phyloP scores from a whole-genome alignment of 176 grass and related monocot species.

The Avena atlantica region DNA sequence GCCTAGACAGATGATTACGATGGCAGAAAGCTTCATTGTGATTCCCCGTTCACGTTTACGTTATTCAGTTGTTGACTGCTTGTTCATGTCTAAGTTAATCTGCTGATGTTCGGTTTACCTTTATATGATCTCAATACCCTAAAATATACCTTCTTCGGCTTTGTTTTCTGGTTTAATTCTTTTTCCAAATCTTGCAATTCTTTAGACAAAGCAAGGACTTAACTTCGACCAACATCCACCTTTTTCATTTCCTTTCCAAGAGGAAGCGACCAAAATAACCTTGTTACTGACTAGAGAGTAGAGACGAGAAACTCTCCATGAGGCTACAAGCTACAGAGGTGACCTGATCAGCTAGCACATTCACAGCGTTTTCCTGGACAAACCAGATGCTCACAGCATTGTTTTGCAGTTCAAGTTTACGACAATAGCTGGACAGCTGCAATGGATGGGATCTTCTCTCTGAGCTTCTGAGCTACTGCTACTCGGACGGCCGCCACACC shows the following conservation, averaged over 20 bases:
- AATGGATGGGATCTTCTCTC: constrained; percentile 81
- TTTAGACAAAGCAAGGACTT: background rate
- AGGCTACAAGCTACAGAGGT: constrained; percentile 14
- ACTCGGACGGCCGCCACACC: constrained; percentile 75
- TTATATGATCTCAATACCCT: background rate
- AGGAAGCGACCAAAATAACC: background rate
- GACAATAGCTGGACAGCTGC: constrained; percentile 65
- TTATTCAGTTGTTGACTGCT: constrained; percentile 2
- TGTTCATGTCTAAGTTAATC: background rate
- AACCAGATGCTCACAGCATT: background rate
- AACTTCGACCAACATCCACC: background rate
- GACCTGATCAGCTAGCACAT: constrained; percentile 21
- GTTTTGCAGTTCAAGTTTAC: constrained; percentile 27
- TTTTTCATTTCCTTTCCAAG: constrained; percentile 20
- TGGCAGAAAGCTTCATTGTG: background rate
- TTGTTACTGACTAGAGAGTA: constrained; percentile 26
- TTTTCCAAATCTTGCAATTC: background rate
- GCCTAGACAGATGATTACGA: background rate
- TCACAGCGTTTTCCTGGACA: constrained; percentile 17
- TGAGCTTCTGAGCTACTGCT: constrained; percentile 73
- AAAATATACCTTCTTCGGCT: background rate
- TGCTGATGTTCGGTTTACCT: background rate
- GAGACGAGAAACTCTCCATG: constrained; percentile 8
- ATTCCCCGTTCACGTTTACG: background rate
- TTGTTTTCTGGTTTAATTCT: constrained; percentile 1